Evolutionary conservation across 352 stramenopile genomes (phyloP), one percentile per base, ranked within the genome.

Genomic region (Vaucheria bursata): DNA sequence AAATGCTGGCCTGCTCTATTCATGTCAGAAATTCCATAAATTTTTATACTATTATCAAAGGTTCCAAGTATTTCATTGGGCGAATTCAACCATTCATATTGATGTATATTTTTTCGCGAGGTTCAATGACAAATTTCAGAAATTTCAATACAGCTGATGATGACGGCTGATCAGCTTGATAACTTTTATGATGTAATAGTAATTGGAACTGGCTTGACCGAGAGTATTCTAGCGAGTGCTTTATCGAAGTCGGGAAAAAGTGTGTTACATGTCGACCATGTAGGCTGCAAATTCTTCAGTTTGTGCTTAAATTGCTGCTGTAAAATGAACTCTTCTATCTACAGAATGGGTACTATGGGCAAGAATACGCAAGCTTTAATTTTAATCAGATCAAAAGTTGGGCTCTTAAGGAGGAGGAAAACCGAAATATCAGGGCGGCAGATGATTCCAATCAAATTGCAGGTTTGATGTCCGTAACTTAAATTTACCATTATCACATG

Each of bases 291-390:
- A 5, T 12, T 5, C 39, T 12, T 12, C 5, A 12, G 5, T 12
- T 12, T 50, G 39, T 50, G 39, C 39, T 50, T 12, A 50, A 12
- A 12, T 50, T 12, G 5, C 39, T 12, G 5, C 5, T 50, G 39
- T 50, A 12, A 12, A 50, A 12, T 12, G 5, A 69, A 6, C 5
- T 69, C 29, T 72, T 29, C 6, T 37, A 8, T 34, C 65, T 2
- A 50, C 65, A 72, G 65, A 72, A 72, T 72, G 65, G 40, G 2
- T 72, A 39, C 32, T 72, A 72, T 37, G 65, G 65, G 12, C 65
- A 72, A 35, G 65, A 72, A 29, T 72, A 45, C 8, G 65, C 65
- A n/a, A 72, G 65, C 31, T 38, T 72, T 35, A 1, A 1, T 1
- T 35, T 72, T 29, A 2, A 4, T 8, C 12, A 25, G 65, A 29